Evolutionary conservation across 306 rosid species (phyloP), one percentile per base, ranked within the genome.

Genomic region (Sechiopsis laciniata): DNA sequence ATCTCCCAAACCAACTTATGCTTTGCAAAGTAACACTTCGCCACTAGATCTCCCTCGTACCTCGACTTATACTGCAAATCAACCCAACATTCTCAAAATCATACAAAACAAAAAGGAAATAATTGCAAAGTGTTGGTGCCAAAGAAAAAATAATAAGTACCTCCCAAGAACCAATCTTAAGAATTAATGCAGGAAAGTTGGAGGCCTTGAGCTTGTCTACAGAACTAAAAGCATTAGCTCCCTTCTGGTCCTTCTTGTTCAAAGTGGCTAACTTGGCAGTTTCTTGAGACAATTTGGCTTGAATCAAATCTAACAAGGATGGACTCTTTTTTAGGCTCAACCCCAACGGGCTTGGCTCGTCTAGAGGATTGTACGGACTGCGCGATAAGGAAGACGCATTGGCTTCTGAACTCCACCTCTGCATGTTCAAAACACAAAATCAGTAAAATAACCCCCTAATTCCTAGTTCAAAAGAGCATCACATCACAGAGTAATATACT

Each of bases 1-100:
- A 91, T 87, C 82, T 91, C 97, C 97, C 97, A 91, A 45, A 91
- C 97, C 76, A 91, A 89, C 84, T 89, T 91, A 72, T 89, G 97
- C 79, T 91, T 91, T 7, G 96, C 96, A 62, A 87, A 91, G 80
- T 91, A 91, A 82, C 96, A 91, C 76, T 89, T 91, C 2, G 93
- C 96, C 74, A 91, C 97, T 72, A 91, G 74, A 81, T 91, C 96
- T n/a, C 97, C 93, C 81, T 91, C 97, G 14, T 91, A 82, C 82
- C 87, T 84, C 57, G 97, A 91, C 78, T 80, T 84, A 48, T 86
- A 91, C 97, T 91, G 42, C 59, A 51, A 50, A 48, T 64, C 51
- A 22, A 48, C 55, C 19, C 32, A 42, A 66, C 14, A 19, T 11
- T 66, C 73, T 68, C 40, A 68, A 13, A 20, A 68, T 14, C 73